Evolutionary conservation across 2,329 filamentous ascomycete species (phyloP).

Genomic region (Ophidiomyces ophidiicola): DNA sequence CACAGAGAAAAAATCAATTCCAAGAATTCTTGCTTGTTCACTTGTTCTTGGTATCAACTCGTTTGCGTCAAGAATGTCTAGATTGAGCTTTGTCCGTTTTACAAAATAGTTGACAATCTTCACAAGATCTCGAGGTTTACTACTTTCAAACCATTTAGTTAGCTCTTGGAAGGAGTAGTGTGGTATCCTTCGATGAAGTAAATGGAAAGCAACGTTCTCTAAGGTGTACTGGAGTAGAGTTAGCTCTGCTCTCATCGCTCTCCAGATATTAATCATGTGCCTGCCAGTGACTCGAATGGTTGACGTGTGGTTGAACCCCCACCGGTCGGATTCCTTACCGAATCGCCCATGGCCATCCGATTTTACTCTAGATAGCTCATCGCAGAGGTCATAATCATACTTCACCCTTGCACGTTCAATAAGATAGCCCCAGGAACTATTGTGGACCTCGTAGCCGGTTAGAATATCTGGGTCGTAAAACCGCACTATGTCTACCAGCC

Average conservation of each 20-base stretch:
- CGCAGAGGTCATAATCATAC: constrained; percentile 81
- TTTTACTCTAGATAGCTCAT: constrained; percentile 84
- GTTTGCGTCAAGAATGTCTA: constrained; percentile 85
- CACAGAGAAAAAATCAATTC: constrained; percentile 93
- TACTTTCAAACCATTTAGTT: constrained; percentile 67
- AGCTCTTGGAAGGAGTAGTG: constrained; percentile 71
- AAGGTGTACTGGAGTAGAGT: constrained; percentile 89
- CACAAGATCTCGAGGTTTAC: constrained; percentile 54
- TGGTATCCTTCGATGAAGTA: constrained; percentile 75
- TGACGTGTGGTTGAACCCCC: constrained; percentile 90
- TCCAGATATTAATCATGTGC: constrained; percentile 95
- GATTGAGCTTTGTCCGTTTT: constrained; percentile 61
- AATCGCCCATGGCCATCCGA: constrained; percentile 69
- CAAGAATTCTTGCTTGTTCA: constrained; percentile 83
- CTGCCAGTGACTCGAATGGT: constrained; percentile 85
- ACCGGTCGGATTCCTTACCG: constrained; percentile 74
- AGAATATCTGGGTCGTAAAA: constrained; percentile 79
- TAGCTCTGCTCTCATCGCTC: constrained; percentile 86
- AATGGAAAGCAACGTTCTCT: constrained; percentile 88
- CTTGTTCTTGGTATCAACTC: constrained; percentile 80
- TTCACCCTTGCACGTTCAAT: constrained; percentile 77
- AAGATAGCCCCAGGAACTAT: constrained; percentile 86
- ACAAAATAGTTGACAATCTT: constrained; percentile 71
- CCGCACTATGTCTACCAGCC: constrained; percentile 78
- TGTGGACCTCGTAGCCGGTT: constrained; percentile 89